Evolutionary conservation across 805 yeast species (phyloP), one percentile per base, ranked within the genome.

Genomic region (Lipomyces orientalis): DNA sequence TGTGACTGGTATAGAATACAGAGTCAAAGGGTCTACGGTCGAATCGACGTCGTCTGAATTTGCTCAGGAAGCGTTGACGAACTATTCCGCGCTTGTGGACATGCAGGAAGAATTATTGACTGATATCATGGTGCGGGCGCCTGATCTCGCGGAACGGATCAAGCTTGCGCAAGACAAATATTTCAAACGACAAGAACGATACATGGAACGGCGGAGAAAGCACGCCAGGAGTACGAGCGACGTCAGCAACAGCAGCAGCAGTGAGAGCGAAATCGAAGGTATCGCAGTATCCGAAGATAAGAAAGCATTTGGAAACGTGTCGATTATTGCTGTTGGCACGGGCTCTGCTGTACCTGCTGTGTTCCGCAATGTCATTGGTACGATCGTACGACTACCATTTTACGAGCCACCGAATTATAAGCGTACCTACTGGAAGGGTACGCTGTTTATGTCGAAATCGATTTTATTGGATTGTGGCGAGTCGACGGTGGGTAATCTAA

Each of bases 401-500:
- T 64, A 60, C 43, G 33, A 46, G 35, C 19, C 16, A 54, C n/a
- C 9, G 25, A 33, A 12, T 8, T 43, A 19, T 55, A 54, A 31
- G 9, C 31, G 29, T 60, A 4, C 9, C 3, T 43, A 43, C 49
- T 43, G 49, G 49, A 43, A 43, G 16, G 22, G n/a, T n/a, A 19
- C 34, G n/a, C 55, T 34, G 34, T 25, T 12, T n/a, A 25, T 74
- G 71, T 0, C 54, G 58, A 54, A 1, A 16, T 67, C 88, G 2
- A 76, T 90, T 0, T 73, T 95, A 29, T 79, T 95, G 49, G 99
- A 95, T 79, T 97, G 95, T n/a, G 99, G 99, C 19, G 99, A 95
- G 76, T 93, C 91, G 67, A 91, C 98, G 0, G 74, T 89, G 29
- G 97, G 97, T 1, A 79, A 90, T 0, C 78, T 95, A 68, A 76